Percentiles rank a stretch among this genome's conserved stretches.
These are phyloP conservation scores for Curvularia verruculosa DNA, from an alignment of 2,329 filamentous ascomycete genomes.

Conservation along the genomic window DNA sequence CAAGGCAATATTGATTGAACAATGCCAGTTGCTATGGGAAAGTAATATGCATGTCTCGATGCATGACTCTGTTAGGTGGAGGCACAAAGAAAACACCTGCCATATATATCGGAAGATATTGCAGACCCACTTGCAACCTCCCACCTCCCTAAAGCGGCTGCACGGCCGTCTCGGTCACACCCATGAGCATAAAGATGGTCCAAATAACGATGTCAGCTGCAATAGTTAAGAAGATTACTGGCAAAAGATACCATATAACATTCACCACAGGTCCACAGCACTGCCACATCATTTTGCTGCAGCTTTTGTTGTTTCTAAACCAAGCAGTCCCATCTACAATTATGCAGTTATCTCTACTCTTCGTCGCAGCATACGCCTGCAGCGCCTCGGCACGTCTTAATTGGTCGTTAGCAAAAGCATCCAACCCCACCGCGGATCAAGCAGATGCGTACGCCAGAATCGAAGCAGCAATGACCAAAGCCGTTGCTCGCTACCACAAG, in stretches of 20 bases:
- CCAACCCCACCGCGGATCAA: slow-evolving; percentile 41
- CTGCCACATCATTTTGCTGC: background rate
- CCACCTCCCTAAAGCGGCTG: slow-evolving; percentile 9
- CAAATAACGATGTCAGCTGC: background rate
- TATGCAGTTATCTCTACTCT: slow-evolving; percentile 34
- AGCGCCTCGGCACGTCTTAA: slow-evolving; percentile 30
- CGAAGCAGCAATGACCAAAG: slow-evolving; percentile 40
- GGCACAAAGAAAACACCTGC: background rate
- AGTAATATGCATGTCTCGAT: background rate
- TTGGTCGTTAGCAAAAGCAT: slow-evolving; percentile 37
- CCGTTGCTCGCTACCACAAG: slow-evolving; percentile 35
- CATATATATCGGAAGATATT: slow-evolving; percentile 1
- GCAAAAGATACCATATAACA: slow-evolving; percentile 1
- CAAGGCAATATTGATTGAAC: slow-evolving; percentile 17
- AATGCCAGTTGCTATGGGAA: slow-evolving; percentile 2
- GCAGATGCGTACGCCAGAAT: slow-evolving; percentile 42
- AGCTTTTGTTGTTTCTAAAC: background rate
- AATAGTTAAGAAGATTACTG: background rate
- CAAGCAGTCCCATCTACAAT: background rate
- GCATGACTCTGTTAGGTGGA: background rate
- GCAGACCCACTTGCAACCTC: no score
- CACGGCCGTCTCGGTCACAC: background rate
- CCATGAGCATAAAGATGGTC: background rate
- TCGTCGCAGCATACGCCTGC: slow-evolving; percentile 28
- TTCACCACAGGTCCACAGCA: background rate